Base-by-base conservation (phyloP, 257 asterid species). In the Leptodermis oblonga region DNA sequence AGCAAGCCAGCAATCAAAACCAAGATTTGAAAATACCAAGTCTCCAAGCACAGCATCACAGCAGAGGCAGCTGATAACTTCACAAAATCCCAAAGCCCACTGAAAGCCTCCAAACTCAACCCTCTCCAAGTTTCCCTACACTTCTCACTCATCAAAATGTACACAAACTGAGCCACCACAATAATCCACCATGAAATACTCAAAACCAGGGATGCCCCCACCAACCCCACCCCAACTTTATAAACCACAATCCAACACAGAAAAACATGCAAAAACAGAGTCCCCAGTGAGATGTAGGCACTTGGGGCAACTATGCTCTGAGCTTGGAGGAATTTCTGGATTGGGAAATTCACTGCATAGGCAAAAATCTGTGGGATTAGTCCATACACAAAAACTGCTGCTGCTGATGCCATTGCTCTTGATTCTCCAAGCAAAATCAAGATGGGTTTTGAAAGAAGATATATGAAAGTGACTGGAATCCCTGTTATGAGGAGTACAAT, bases 1-100 rank as follows among this genome's bases (percentile, higher is more conserved):
- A 81, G 82, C 66, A 77, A 74, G 11, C 82, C 85, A 7, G 85
- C 41, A 60, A 81, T n/a, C 80, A 81, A 68, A 42, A 81, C 75
- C 14, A 81, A 45, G 3, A 74, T 62, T 56, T 81, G 85, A 25
- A 74, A 74, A 68, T 81, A 81, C 85, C 85, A 81, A 2, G 71
- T 74, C 39, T 81, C 85, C 85, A 81, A 74, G 36, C 85, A 81
- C 46, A 77, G 31, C 84, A 80, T 80, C 17, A 80, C 81, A 9
- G 79, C 84, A 15, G 84, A 76, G 5, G 76, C 77, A 1, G 79
- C 74, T 0, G 84, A 80, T 37, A 80, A 65, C 37, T 76, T 80
- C 20, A 71, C 77, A 17, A 80, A 80, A 9, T 76, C 74, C 77
- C 77, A 48, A 3, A 80, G 77, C 31, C 84, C 84, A 2, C 34